Base-by-base conservation (phyloP, 164 flowering plant species). In the Warburgia ugandensis region DNA sequence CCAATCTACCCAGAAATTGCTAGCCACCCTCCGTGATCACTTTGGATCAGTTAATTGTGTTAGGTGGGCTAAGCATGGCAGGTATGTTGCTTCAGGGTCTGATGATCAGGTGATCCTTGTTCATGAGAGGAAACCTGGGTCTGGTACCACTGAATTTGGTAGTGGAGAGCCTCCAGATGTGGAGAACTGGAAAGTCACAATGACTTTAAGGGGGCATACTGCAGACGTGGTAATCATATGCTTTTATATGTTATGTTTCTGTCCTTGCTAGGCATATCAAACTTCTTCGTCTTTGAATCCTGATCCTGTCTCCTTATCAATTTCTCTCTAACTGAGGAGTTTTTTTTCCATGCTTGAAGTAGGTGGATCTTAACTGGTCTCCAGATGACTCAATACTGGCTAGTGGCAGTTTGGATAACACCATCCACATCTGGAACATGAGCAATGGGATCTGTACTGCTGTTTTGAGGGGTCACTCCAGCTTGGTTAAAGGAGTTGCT, bases 341-440 rank as follows among this genome's bases (percentile, higher is more conserved):
- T 63, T 17, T 61, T 66, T 67, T 69, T 71, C 70, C 45, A 62
- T 80, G 94, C 84, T 44, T 79, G 69, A 86, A 82, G 84, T 83
- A 94, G 99, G 99, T 94, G 89, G 99, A 94, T 89, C 97, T 94
- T 66, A 94, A 86, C 71, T 94, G 99, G 99, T 94, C 99, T 66
- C 97, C 99, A 26, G 99, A 94, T 79, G 97, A 94, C 63, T 82
- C 88, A 35, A 75, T 61, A 56, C 73, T 94, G 67, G 99, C 95
- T 9, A 94, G 97, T 52, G 97, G 96, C 19, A 94, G 99, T 75
- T 61, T 94, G 61, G 99, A 94, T 50, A 94, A 89, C 58, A 94
- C 99, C 0, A 66, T 94, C 42, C 99, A 94, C 56, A 75, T 94
- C 28, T 94, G 99, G 99, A 78, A 94, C 64, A 83, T 81, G 86